Evolutionary conservation across 2,329 filamentous ascomycete genomes (phyloP), one percentile per base, ranked within the genome.

Genomic region (Sphaerulina musiva): DNA sequence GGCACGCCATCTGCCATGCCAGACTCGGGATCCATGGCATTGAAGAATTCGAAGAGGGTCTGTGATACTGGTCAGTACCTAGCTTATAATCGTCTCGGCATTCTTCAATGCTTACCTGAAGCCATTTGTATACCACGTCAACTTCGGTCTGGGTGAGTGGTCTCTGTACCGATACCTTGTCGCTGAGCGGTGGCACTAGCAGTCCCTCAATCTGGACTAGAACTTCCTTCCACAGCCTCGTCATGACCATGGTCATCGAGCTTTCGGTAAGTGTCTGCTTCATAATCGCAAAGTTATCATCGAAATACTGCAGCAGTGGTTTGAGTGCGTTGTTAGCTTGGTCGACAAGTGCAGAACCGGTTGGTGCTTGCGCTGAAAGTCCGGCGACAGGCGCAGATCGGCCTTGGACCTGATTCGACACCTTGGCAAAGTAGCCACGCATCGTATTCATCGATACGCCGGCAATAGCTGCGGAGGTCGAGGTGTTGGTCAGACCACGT

Each of bases 241-340:
- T 95, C 93, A 98, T 98, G 64, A 98, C 93, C 69, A 93, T 91
- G 64, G 91, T 84, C 92, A 98, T 96, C n/a, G 93, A 95, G 54
- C 89, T 85, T 54, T 90, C 86, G 1, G 93, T 97, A 53, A 98
- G 77, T 0, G 92, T 96, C 71, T 93, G 84, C 74, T 97, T 96
- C 91, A 98, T 95, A 63, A 97, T 95, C 55, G 90, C 89, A 72
- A 98, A 98, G 67, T 98, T 98, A 69, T 96, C 92, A 69, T 98
- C 89, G 68, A 98, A 98, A 70, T 98, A 98, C 51, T 84, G 81
- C 68, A 96, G 93, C 0, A 98, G 79, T 4, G 90, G 87, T 62
- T 87, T 84, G 10, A 98, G 76, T 0, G 89, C 89, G 62, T 85
- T 85, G 61, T 89, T 86, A 17, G 95, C 80, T 56, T 96, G 89